phyloP scores from a whole-genome alignment of 2,329 filamentous ascomycete species.

The Penicillium sp. region DNA sequence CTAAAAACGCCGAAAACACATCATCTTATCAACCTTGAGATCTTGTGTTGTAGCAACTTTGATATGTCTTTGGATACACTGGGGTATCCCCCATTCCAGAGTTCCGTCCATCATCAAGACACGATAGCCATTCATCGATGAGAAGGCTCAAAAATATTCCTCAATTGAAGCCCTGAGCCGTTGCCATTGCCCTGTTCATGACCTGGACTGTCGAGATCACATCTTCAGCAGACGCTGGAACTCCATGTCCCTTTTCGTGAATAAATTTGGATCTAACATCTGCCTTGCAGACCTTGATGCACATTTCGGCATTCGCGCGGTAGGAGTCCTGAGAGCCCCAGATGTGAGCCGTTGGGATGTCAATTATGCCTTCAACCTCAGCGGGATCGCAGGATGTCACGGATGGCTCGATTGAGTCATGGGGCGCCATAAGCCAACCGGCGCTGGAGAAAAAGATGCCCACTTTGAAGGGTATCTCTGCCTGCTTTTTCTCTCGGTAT shows the following conservation, averaged over 20 bases:
- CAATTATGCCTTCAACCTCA: background rate
- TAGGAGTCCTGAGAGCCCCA: slow-evolving; percentile 13
- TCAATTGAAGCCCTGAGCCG: background rate
- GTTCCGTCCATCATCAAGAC: no score
- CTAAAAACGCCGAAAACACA: no score
- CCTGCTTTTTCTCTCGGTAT: slow-evolving; percentile 4
- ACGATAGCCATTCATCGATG: background rate
- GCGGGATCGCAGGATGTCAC: background rate
- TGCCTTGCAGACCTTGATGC: slow-evolving; percentile 9
- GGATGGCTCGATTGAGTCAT: background rate
- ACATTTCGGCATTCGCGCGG: background rate
- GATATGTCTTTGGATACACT: no score
- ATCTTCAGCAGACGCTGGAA: slow-evolving; percentile 10
- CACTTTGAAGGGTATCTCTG: slow-evolving; percentile 23
- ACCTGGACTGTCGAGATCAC: slow-evolving; percentile 8
- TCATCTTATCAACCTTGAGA: no score
- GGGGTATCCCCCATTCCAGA: no score
- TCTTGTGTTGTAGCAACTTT: no score
- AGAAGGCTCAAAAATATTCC: background rate
- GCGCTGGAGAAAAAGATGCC: slow-evolving; percentile 25
- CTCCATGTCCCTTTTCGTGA: slow-evolving; percentile 15
- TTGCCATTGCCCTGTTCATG: slow-evolving; percentile 9
- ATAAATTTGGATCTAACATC: slow-evolving; percentile 13
- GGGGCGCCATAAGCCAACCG: slow-evolving; percentile 5
- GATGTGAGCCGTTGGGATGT: slow-evolving; percentile 21